Evolutionary conservation across 73 alveolate genomes (phyloP).

Genomic region (Paramecium sexaurelia): DNA sequence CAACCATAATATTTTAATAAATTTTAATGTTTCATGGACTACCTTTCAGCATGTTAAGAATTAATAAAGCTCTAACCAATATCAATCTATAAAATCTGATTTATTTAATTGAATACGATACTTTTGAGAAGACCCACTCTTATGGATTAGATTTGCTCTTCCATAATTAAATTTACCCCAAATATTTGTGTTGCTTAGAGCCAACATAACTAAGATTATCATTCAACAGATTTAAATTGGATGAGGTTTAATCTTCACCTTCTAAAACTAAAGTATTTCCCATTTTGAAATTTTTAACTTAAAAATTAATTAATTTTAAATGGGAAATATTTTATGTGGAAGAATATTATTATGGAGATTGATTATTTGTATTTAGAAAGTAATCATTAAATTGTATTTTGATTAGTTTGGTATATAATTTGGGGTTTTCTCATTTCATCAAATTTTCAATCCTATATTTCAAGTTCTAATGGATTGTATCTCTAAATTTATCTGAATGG

Average conservation of each 20-base stretch:
- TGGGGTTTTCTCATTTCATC: too few relatives aligned
- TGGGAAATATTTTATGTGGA: neutral
- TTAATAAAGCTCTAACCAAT: neutral
- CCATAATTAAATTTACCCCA: neutral
- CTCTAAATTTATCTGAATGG: too few relatives aligned
- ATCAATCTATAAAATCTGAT: neutral
- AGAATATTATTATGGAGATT: too few relatives aligned
- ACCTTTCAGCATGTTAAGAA: neutral
- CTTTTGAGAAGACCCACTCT: neutral
- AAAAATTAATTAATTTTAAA: neutral
- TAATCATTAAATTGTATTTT: neutral
- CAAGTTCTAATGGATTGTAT: too few relatives aligned
- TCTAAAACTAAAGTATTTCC: neutral
- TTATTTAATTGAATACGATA: neutral
- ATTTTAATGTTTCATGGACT: neutral
- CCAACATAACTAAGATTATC: neutral
- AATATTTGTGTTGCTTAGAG: neutral
- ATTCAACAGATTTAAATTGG: neutral
- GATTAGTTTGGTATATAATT: neutral
- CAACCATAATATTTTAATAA: neutral
- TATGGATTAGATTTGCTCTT: neutral
- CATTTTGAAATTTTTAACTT: slow-evolving; percentile 4
- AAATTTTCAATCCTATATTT: too few relatives aligned
- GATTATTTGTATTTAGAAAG: neutral
- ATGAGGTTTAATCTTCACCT: neutral